Percentiles rank a stretch among this genome's conserved stretches.
These are phyloP conservation scores for Sphaerulina populicola DNA, from an alignment of 2,329 filamentous ascomycete genomes.

Conservation along the genomic window DNA sequence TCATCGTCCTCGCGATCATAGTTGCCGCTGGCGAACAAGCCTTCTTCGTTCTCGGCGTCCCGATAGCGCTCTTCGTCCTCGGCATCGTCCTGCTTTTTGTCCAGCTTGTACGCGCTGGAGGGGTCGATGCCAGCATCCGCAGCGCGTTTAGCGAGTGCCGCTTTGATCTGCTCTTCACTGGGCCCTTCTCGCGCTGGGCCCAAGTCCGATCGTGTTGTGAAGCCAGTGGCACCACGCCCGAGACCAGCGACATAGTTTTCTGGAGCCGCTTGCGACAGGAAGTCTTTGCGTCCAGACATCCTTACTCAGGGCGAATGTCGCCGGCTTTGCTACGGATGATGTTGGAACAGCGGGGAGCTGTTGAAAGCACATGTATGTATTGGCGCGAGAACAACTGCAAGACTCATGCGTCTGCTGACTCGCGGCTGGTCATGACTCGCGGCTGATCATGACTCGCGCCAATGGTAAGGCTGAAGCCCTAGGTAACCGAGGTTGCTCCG, in stretches of 20 bases:
- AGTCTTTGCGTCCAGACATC: constrained; percentile 68
- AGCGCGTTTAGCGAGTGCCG: constrained; percentile 88
- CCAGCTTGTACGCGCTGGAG: constrained; percentile 63
- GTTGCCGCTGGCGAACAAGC: constrained; percentile 86
- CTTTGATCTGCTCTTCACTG: constrained; percentile 96
- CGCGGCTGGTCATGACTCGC: no score
- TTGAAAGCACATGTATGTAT: no score
- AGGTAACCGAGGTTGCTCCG: no score
- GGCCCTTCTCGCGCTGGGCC: constrained; percentile 91
- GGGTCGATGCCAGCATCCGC: constrained; percentile 67
- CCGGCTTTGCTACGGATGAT: no score
- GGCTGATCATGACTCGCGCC: no score
- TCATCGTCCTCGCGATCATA: constrained; percentile 98
- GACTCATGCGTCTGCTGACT: no score
- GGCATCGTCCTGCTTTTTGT: constrained; percentile 61
- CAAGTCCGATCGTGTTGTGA: constrained; percentile 93
- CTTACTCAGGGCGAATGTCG: neutral
- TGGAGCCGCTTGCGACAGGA: constrained; percentile 67
- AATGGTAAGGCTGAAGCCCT: no score
- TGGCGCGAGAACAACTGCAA: no score
- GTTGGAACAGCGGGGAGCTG: no score
- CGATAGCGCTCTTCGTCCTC: constrained; percentile 77
- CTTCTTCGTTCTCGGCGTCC: constrained; percentile 94
- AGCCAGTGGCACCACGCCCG: constrained; percentile 93
- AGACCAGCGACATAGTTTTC: constrained; percentile 77